Evolutionary conservation across 257 asterid species (phyloP).

Genomic region (Cinchona pubescens): DNA sequence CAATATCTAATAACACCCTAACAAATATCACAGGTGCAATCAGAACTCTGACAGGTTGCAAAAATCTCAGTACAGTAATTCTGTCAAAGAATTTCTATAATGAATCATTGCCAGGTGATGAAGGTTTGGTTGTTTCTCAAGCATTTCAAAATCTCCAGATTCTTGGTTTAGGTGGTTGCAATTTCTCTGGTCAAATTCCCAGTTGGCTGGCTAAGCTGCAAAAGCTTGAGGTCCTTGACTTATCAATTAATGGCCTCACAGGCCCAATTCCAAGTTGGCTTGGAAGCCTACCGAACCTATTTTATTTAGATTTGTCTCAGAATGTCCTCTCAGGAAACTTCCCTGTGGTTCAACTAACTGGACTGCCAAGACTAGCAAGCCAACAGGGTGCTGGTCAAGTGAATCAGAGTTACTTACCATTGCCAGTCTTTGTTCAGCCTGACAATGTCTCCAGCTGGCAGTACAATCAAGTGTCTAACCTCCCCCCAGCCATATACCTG

Average conservation of each 20-base stretch:
- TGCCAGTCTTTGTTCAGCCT: conserved; percentile 88
- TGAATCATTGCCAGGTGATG: conserved; percentile 56
- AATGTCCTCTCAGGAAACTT: conserved; percentile 61
- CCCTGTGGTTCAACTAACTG: conserved; percentile 55
- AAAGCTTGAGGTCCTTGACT: conserved; percentile 70
- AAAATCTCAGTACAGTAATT: conserved; percentile 59
- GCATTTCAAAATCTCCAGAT: conserved; percentile 60
- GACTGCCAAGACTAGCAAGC: conserved; percentile 51
- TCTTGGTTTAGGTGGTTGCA: conserved; percentile 76
- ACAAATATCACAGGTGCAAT: conserved; percentile 67
- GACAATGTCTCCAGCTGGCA: conserved; percentile 72
- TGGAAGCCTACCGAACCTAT: conserved; percentile 59
- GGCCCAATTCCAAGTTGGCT: conserved; percentile 79
- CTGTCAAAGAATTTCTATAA: conserved; percentile 67
- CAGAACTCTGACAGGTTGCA: conserved; percentile 60
- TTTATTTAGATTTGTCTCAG: conserved; percentile 79
- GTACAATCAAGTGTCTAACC: conserved; percentile 72
- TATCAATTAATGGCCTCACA: conserved; percentile 55
- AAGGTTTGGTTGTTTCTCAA: conserved; percentile 36
- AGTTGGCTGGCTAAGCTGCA: conserved; percentile 52
- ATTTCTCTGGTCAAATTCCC: conserved; percentile 63
- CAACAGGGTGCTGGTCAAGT: conserved; percentile 48
- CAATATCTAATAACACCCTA: conserved; percentile 77
- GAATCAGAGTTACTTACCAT: conserved; percentile 59
- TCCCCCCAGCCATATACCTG: conserved; percentile 82